phyloP scores from a whole-genome alignment of 2,329 filamentous ascomycete species.

The Xylaria sp. region DNA sequence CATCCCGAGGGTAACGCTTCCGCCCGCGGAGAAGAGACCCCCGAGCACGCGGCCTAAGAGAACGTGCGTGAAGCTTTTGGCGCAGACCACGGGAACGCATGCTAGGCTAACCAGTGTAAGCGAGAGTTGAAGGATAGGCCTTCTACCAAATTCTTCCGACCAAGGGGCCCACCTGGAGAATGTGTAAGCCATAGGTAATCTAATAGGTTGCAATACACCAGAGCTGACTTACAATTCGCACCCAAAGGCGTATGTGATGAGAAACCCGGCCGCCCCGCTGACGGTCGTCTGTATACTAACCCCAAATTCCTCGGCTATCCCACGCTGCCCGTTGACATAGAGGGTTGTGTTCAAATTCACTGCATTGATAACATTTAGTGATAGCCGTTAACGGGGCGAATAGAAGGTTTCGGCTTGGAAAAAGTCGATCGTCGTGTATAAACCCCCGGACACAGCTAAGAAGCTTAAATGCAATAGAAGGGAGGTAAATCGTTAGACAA shows the following conservation, averaged over 20 bases:
- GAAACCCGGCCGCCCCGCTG: constrained; percentile 51
- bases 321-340: constrained; percentile 52
- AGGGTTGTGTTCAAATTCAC: constrained; percentile 59
- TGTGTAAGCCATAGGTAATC: constrained; percentile 21
- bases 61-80: constrained; percentile 44
- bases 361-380: constrained; percentile 5
- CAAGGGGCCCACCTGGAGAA: constrained; percentile 58
- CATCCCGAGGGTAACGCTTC: constrained; percentile 66
- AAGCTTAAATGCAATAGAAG: too few species aligned
- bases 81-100: constrained; percentile 50
- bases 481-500: too few species aligned
- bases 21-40: constrained; percentile 64
- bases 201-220: not conserved
- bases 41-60: constrained; percentile 47
- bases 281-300: constrained; percentile 51
- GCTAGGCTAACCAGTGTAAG: constrained; percentile 58
- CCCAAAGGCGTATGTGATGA: constrained; percentile 54
- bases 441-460: too few species aligned
- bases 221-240: constrained; percentile 56
- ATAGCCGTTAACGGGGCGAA: not conserved
- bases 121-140: constrained; percentile 52
- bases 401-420: too few species aligned
- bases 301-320: constrained; percentile 48
- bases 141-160: constrained; percentile 57
- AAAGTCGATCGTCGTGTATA: too few species aligned